Conservation (phyloP, 306 rosid species). For the Cicer bijugum region DNA sequence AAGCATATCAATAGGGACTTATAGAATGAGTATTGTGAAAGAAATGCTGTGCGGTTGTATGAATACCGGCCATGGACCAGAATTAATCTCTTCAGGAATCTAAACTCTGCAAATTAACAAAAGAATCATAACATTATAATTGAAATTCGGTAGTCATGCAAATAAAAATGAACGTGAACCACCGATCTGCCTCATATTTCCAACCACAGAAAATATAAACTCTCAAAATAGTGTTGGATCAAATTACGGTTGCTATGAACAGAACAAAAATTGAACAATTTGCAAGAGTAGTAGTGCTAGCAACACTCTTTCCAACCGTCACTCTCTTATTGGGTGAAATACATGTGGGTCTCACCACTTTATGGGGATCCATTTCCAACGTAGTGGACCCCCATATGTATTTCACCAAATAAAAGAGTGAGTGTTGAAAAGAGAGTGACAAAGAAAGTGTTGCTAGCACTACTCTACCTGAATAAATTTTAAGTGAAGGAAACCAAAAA, state of each 20-base stretch:
- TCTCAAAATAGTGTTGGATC: conserved; percentile 20
- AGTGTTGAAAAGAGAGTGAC: too few species aligned
- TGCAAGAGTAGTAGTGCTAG: too few species aligned
- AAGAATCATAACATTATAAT: conserved; percentile 35
- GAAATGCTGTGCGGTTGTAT: conserved; percentile 95
- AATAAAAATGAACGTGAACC: conserved; percentile 31
- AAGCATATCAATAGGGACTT: conserved; percentile 91
- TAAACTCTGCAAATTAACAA: conserved; percentile 80
- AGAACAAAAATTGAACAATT: too few species aligned
- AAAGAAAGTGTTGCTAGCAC: too few species aligned
- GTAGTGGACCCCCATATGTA: too few species aligned
- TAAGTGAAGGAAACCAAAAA: conserved; percentile 13
- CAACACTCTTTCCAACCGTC: too few species aligned
- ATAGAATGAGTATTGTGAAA: conserved; percentile 96
- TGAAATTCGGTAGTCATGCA: conserved; percentile 37
- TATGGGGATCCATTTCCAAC: too few species aligned
- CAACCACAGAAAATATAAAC: conserved; percentile 13
- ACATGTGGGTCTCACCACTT: too few species aligned
- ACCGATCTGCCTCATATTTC: conserved; percentile 37
- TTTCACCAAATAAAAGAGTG: too few species aligned
- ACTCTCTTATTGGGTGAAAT: too few species aligned
- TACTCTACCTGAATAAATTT: neutral
- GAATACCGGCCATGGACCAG: conserved; percentile 99
- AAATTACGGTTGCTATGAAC: conserved; percentile 32
- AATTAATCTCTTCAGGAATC: conserved; percentile 85